Percentiles rank a stretch among this genome's conserved stretches.
Conservation (phyloP, 306 rosid species). For the Malus fusca region DNA sequence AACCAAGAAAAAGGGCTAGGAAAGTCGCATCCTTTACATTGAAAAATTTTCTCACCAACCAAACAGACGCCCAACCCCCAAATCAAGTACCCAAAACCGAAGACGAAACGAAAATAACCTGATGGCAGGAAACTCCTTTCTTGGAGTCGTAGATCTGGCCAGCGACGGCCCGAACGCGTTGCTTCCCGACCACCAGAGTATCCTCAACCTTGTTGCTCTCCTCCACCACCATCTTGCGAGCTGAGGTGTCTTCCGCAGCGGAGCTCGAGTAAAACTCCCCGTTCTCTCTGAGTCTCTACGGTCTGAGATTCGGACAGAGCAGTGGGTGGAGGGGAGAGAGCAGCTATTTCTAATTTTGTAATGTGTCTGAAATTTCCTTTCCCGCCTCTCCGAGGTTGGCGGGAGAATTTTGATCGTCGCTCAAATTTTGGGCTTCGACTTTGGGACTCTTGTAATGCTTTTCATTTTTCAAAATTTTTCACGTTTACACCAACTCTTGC, state of each 20-base stretch:
- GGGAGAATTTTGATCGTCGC: background rate
- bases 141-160: conserved; percentile 48
- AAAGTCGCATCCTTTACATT: background rate
- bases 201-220: background rate
- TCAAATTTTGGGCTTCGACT: background rate
- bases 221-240: background rate
- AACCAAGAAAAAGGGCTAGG: background rate
- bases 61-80: background rate
- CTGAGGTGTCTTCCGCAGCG: background rate
- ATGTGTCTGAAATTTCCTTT: no score
- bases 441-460: background rate
- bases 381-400: background rate
- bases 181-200: background rate
- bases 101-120: conserved; percentile 20
- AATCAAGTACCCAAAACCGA: background rate
- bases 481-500: no score
- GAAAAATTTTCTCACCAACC: background rate
- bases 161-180: conserved; percentile 31
- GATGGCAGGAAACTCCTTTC: conserved; percentile 60
- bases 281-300: background rate
- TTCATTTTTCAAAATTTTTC: no score
- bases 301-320: background rate
- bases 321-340: background rate
- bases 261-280: background rate
- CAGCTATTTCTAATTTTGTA: background rate